Evolutionary conservation across 2,329 filamentous ascomycete genomes (phyloP).

Genomic region (Talaromyces sp.): DNA sequence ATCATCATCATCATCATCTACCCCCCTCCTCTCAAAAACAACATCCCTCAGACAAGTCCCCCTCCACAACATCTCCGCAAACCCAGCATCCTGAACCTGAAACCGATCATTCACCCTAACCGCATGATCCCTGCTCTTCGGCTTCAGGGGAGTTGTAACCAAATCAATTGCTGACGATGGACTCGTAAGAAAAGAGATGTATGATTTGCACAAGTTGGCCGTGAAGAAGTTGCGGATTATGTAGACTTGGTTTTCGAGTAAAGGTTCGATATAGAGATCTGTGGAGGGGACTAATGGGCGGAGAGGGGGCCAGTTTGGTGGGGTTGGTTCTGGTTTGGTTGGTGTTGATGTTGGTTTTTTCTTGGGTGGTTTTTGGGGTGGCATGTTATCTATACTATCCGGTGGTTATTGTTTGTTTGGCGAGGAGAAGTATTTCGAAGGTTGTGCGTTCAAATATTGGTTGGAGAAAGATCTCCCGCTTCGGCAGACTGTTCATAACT

Average conservation of each 20-base stretch:
- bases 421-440: background rate
- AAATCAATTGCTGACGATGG: slow-evolving; percentile 52
- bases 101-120: slow-evolving; percentile 85
- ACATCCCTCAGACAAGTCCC: slow-evolving; percentile 68
- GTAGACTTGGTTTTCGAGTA: slow-evolving; percentile 63
- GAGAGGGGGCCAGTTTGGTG: slow-evolving; percentile 65
- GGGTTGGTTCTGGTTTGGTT: background rate
- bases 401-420: background rate
- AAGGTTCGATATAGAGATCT: slow-evolving; percentile 56
- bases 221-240: slow-evolving; percentile 72
- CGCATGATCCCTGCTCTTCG: slow-evolving; percentile 69
- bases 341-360: background rate
- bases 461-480: background rate
- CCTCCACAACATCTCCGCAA: slow-evolving; percentile 72
- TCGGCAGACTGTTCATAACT: too few species aligned
- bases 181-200: slow-evolving; percentile 65
- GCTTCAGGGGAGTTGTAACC: slow-evolving; percentile 69
- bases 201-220: slow-evolving; percentile 66
- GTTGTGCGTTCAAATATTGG: background rate
- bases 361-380: slow-evolving; percentile 8
- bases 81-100: slow-evolving; percentile 69
- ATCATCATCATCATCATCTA: slow-evolving; percentile 22
- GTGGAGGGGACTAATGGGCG: slow-evolving; percentile 62
- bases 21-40: slow-evolving; percentile 32
- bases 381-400: background rate